Evolutionary conservation across 345 rosid species (phyloP), one percentile per base, ranked within the genome.

Genomic region (Clarkia xantiana): DNA sequence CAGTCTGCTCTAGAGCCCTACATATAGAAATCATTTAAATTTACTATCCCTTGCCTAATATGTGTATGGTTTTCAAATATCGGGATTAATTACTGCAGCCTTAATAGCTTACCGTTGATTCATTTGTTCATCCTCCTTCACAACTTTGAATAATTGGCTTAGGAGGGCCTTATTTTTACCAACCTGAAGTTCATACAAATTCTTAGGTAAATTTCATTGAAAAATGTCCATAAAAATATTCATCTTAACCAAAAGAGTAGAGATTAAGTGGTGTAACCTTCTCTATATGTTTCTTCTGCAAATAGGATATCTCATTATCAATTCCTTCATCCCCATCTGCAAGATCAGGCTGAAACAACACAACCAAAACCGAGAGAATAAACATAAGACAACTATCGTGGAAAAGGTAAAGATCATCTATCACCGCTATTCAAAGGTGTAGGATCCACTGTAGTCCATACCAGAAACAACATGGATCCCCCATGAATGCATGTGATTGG

Each of bases 311-410:
- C 18, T 74, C 77, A 52, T 67, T 63, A 61, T 38, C 53, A 45
- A 77, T 57, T 12, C 69, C 79, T 57, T 62, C 77, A 57, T 77
- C 83, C 44, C 73, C 71, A 64, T 77, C 77, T 34, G 73, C 69
- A 47, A 77, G 71, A 71, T 71, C 79, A 66, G 83, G 83, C 83
- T 77, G 66, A 63, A 38, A 57, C 40, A 46, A 34, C 9, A 25
- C 54, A 64, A 16, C 57, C 50, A 55, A 19, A 57, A 42, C 4
- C 9, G 5, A 2, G 36, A 52, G 39, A 23, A 11, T 1, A 10
- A 1, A 42, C 46, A 3, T 14, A 40, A 53, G 52, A 19, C 29
- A 10, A 22, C 10, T 9, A 11, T 29, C 39, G 11, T 4, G 16
- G 42, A 34, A 15, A 54, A 17, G 14, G 34, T 7, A 20, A 29